These are phyloP conservation scores for Andrographis paniculata DNA, from an alignment of 305 asterid genomes.

Conservation along the genomic window DNA sequence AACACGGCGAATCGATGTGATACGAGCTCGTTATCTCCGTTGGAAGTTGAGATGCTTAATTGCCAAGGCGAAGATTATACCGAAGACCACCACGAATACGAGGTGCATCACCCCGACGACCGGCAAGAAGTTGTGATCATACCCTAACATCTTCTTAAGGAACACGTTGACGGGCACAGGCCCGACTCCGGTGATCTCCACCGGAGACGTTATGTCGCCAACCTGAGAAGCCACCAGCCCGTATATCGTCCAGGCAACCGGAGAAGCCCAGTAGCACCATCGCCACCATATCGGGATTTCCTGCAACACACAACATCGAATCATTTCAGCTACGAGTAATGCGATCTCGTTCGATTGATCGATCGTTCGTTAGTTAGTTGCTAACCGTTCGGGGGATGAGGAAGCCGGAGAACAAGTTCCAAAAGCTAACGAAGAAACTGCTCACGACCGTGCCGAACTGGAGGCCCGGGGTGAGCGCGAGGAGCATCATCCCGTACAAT, in stretches of 20 bases:
- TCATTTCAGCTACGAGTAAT: too few relatives aligned
- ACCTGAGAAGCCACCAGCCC: conserved; percentile 36
- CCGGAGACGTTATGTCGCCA: conserved; percentile 21
- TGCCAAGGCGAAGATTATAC: conserved; percentile 30
- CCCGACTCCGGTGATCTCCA: conserved; percentile 36
- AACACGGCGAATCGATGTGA: too few relatives aligned
- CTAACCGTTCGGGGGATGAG: conserved; percentile 35
- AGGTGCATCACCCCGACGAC: conserved; percentile 30
- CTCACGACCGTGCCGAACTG: conserved; percentile 29
- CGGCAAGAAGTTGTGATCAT: conserved; percentile 30
- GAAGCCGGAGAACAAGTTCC: conserved; percentile 59
- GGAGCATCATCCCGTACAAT: conserved; percentile 49
- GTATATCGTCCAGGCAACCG: conserved; percentile 44
- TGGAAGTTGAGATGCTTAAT: conserved; percentile 46
- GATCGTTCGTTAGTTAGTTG: too few relatives aligned
- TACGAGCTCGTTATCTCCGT: conserved; percentile 22
- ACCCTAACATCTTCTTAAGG: conserved; percentile 30
- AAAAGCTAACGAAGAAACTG: conserved; percentile 37
- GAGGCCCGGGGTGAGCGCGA: conserved; percentile 37
- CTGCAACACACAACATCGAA: conserved; percentile 17
- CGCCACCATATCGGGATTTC: conserved; percentile 56
- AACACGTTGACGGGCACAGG: conserved; percentile 23
- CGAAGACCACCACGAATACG: conserved; percentile 16
- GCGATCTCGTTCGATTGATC: too few relatives aligned
- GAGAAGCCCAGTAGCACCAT: conserved; percentile 52